Percentiles rank a stretch among this genome's conserved stretches.
These are phyloP conservation scores for Coprinopsis sp. DNA, from an alignment of 768 basidiomycete species.

Conservation along the genomic window DNA sequence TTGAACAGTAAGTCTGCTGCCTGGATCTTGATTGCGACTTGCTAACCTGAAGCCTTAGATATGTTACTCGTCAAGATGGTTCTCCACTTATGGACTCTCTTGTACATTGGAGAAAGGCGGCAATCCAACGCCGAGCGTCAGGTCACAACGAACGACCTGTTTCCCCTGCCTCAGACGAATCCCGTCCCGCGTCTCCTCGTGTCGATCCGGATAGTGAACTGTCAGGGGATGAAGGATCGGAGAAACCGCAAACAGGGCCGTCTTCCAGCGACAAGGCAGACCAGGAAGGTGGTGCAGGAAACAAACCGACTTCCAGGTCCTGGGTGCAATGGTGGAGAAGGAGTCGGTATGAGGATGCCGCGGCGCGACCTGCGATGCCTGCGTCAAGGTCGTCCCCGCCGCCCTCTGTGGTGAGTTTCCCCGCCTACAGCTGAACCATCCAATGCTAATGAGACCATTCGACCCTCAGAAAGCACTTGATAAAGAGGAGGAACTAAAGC, in stretches of 20 bases:
- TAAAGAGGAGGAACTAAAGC: neutral
- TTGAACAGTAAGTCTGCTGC: constrained; percentile 46
- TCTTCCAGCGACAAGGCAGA: constrained; percentile 12
- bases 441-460: too few relatives aligned
- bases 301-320: constrained; percentile 53
- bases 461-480: too few relatives aligned
- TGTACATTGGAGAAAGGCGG: constrained; percentile 57
- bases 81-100: constrained; percentile 76
- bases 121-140: constrained; percentile 24
- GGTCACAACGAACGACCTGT: constrained; percentile 5
- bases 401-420: constrained; percentile 9
- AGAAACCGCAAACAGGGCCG: constrained; percentile 17
- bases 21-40: neutral
- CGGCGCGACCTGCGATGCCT: constrained; percentile 5
- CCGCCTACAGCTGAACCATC: too few relatives aligned
- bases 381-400: constrained; percentile 19
- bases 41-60: constrained; percentile 37
- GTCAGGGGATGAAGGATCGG: neutral
- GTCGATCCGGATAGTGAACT: constrained; percentile 21
- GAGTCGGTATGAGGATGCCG: constrained; percentile 36
- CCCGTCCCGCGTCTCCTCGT: constrained; percentile 27
- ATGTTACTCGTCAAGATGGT: constrained; percentile 70
- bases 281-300: constrained; percentile 13
- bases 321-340: constrained; percentile 87
- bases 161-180: constrained; percentile 5